These are phyloP conservation scores for Trichophyton rubrum DNA, from an alignment of 2,329 filamentous ascomycete species.

Conservation along the genomic window DNA sequence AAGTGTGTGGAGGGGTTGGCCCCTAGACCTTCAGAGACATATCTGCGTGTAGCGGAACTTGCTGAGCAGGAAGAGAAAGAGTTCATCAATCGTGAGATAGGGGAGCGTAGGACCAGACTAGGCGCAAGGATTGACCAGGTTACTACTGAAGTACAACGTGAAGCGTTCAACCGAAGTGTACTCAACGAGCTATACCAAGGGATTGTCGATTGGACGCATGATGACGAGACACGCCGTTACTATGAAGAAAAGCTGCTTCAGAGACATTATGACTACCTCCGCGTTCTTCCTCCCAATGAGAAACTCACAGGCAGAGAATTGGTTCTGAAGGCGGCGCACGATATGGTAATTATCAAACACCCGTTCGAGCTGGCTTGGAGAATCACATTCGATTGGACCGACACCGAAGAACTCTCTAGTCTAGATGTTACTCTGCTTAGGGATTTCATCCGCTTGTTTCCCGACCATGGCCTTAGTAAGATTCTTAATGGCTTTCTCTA, in stretches of 20 bases:
- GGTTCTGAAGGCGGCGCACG: constrained; percentile 64
- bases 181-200: constrained; percentile 71
- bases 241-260: constrained; percentile 86
- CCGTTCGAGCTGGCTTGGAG: constrained; percentile 84
- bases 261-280: constrained; percentile 64
- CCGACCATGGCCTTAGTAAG: constrained; percentile 67
- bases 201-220: constrained; percentile 77
- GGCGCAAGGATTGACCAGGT: constrained; percentile 76
- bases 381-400: constrained; percentile 78
- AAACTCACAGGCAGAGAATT: constrained; percentile 61
- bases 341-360: constrained; percentile 94
- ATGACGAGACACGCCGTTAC: constrained; percentile 69
- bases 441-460: constrained; percentile 73
- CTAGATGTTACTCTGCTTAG: constrained; percentile 68
- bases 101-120: constrained; percentile 72
- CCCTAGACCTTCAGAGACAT: constrained; percentile 66
- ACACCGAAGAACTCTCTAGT: constrained; percentile 58
- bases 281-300: constrained; percentile 52
- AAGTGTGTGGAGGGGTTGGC: constrained; percentile 70
- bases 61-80: constrained; percentile 78
- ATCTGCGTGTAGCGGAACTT: constrained; percentile 69
- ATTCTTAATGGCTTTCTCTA: constrained; percentile 71
- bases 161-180: constrained; percentile 63
- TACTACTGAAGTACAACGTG: constrained; percentile 72
- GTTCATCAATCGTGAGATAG: constrained; percentile 78